Evolutionary conservation across 2,329 filamentous ascomycete species (phyloP), one percentile per base, ranked within the genome.

Genomic region (Capronia americana): DNA sequence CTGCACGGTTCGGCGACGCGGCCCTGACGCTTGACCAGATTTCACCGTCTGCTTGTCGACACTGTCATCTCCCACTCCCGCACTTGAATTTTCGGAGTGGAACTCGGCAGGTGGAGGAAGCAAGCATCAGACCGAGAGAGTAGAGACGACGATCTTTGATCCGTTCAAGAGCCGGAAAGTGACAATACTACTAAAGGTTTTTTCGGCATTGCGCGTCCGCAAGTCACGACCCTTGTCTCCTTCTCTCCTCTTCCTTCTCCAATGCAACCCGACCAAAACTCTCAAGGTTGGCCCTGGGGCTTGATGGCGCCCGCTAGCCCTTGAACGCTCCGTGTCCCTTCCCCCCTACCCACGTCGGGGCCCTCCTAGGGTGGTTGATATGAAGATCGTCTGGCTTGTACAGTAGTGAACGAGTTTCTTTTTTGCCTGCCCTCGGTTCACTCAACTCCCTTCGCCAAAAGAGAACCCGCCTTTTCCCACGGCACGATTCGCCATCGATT

Each of bases 11-110:
- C 38, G 38, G 51, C 17, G 11, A 23, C 28, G 51, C 10, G 10
- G 51, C 51, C 26, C 51, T 32, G 51, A 55, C 28, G 53, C 53
- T 34, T 55, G 17, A 55, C 53, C 51, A 17, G 26, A 30, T 14
- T 26, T 26, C 26, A 14, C 24, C 48, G 48, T 53, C 20, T 17
- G 17, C 17, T 44, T 44, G 38, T 44, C 38, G 5, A 8, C 17
- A 17, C 38, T n/a, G 38, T 44, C 38, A n/a, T 20, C 38, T n/a
- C 38, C 14, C 6, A 34, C 20, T 44, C 11, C 34, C 14, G 4
- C 7, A 3, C 2, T 20, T 44, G 38, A n/a, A n/a, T 44, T 44
- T n/a, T 44, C 38, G 11, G 38, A 6, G 38, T 44, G 38, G 38
- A n/a, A 44, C 38, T n/a, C 14, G 14, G 14, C 17, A n/a, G 38